phyloP scores from a whole-genome alignment of 176 grass and related monocot species.

The Oryza meyeriana region DNA sequence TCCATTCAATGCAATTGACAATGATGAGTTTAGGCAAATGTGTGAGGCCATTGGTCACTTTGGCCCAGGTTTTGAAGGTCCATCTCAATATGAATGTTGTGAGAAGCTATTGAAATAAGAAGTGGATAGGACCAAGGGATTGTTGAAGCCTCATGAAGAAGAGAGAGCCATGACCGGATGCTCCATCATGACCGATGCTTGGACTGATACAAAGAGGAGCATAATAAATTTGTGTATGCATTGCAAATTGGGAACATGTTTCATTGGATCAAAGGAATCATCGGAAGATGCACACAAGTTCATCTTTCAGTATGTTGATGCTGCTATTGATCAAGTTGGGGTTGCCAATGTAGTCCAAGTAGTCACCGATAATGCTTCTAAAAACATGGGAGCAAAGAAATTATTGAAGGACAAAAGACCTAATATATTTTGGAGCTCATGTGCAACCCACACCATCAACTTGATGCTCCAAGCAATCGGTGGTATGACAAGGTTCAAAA shows the following conservation, averaged over 20 bases:
- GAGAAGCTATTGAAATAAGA: not conserved
- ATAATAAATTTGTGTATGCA: not conserved
- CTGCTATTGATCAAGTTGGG: not conserved
- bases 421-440: not conserved
- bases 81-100: not conserved
- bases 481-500: not conserved
- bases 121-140: not conserved
- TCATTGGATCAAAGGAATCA: not conserved
- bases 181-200: not conserved
- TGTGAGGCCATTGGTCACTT: not conserved
- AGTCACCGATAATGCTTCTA: not conserved
- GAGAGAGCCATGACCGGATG: not conserved
- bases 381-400: not conserved
- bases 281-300: not conserved
- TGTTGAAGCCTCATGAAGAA: not conserved
- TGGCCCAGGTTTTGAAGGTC: not conserved
- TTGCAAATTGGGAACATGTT: not conserved
- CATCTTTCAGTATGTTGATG: not conserved
- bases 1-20: not conserved
- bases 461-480: conserved; percentile 1
- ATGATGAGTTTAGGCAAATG: not conserved
- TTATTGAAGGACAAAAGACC: not conserved
- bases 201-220: not conserved
- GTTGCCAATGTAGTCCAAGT: too few relatives aligned
- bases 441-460: not conserved